Conservation (phyloP, 2,329 filamentous ascomycete species). For the Diaporthe ilicicola region DNA sequence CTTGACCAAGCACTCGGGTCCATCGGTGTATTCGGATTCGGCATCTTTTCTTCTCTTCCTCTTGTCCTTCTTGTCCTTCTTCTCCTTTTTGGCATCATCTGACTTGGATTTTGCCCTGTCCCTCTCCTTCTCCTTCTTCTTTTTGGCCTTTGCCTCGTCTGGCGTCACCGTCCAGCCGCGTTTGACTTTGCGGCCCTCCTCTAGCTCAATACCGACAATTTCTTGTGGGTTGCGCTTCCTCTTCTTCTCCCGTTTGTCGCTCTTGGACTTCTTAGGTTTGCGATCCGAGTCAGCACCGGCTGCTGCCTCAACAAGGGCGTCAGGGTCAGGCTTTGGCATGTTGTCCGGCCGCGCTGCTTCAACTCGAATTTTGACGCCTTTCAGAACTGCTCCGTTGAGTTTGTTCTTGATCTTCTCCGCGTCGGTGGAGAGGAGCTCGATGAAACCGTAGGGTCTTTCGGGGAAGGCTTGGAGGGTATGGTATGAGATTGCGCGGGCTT, state of each 20-base stretch:
- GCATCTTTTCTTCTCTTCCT: constrained; percentile 64
- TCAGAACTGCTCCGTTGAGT: constrained; percentile 85
- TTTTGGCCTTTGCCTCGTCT: constrained; percentile 56
- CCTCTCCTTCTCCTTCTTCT: constrained; percentile 54
- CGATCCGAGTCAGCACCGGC: constrained; percentile 4
- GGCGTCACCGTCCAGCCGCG: constrained; percentile 84
- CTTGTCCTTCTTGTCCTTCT: constrained; percentile 58
- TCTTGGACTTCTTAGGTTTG: constrained; percentile 44
- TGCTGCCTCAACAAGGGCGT: constrained; percentile 36
- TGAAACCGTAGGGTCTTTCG: constrained; percentile 88
- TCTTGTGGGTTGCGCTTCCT: constrained; percentile 59
- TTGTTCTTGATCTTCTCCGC: constrained; percentile 93
- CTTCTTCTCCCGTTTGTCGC: constrained; percentile 45
- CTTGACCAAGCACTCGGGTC: constrained; percentile 85
- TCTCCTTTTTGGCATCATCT: constrained; percentile 53
- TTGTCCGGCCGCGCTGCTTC: constrained; percentile 79
- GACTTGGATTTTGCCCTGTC: constrained; percentile 49
- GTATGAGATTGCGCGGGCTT: constrained; percentile 85
- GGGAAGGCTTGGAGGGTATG: constrained; percentile 88
- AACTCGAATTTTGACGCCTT: constrained; percentile 84
- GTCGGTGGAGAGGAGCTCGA: constrained; percentile 82
- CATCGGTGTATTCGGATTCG: constrained; percentile 82
- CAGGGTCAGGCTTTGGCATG: constrained; percentile 48
- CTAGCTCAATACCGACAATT: constrained; percentile 74
- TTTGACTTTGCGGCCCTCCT: constrained; percentile 80